Evolutionary conservation across 176 grass and related monocot genomes (phyloP).

Genomic region (Ananas comosus): DNA sequence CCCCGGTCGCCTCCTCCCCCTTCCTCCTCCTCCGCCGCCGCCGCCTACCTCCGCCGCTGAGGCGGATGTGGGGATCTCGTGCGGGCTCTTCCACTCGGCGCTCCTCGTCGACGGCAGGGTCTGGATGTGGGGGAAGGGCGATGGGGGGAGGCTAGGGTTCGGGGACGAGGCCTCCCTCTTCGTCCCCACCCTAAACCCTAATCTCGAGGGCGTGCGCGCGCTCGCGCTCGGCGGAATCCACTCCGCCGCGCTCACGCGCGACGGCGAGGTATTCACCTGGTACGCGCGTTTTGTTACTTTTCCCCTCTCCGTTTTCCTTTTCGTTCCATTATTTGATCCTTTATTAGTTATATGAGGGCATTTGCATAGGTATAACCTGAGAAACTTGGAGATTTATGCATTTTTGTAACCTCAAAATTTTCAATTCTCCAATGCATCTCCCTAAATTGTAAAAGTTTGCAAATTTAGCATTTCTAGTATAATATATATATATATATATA

Average conservation of each 20-base stretch:
- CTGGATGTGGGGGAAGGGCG: slow-evolving; percentile 96
- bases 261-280: slow-evolving; percentile 84
- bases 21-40: neutral
- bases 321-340: neutral
- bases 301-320: neutral
- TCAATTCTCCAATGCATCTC: no score
- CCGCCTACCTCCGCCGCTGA: neutral
- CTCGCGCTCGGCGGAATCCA: slow-evolving; percentile 80
- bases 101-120: slow-evolving; percentile 50
- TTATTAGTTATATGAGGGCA: no score
- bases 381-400: no score
- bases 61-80: slow-evolving; percentile 71
- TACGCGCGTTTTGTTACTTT: slow-evolving; percentile 14
- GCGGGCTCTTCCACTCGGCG: slow-evolving; percentile 81
- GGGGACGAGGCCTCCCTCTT: slow-evolving; percentile 63
- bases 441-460: no score
- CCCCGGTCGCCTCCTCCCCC: slow-evolving; percentile 32
- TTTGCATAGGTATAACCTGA: no score
- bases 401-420: no score
- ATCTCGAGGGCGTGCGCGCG: slow-evolving; percentile 41
- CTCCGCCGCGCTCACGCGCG: slow-evolving; percentile 58
- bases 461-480: no score
- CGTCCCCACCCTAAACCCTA: slow-evolving; percentile 57
- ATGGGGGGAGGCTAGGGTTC: slow-evolving; percentile 67
- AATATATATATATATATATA: no score